Evolutionary conservation across 1,139 yeast species (phyloP), one percentile per base, ranked within the genome.

Genomic region (Suhomyces terraborum): DNA sequence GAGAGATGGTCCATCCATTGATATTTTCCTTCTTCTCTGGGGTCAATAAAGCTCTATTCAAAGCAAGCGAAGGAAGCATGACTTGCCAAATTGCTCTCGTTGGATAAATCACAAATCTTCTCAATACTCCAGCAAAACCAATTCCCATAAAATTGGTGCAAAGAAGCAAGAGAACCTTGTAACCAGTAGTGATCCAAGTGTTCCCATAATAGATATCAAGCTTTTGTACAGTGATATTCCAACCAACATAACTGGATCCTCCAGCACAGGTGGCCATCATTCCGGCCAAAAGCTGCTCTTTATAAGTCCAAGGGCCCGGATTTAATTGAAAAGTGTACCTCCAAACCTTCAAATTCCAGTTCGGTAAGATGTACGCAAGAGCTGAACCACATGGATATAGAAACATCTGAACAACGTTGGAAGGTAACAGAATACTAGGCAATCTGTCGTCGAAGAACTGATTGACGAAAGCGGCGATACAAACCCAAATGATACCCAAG

Each of bases 341-440:
- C 47, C 49, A 52, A 17, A 54, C 32, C 16, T 43, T 53, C 33
- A 56, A 46, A 30, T 47, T 51, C 47, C 47, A 47, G 25, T 51
- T 52, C 4, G 71, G 71, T 14, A 62, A 43, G 14, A 58, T 35
- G 27, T 33, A 45, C 3, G 48, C 53, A 44, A 55, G 48, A 3
- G 56, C 33, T 20, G 58, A 58, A 40, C 88, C 88, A 50, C 75
- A 65, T 8, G 85, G 84, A 52, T 77, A 81, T 37, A 82, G 61
- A 42, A 83, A 67, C 45, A 82, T 62, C 55, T 82, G 87, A 42
- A 77, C 67, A 26, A 81, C 66, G 75, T 84, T 51, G 16, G 81
- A 50, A 8, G 66, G 45, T 14, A 82, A 56, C 3, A 63, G 36
- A 40, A 81, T 77, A n/a, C 64, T 41, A 4, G 85, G 86, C 53